Conservation (phyloP, 345 rosid species). For the Euphorbia lathyris region DNA sequence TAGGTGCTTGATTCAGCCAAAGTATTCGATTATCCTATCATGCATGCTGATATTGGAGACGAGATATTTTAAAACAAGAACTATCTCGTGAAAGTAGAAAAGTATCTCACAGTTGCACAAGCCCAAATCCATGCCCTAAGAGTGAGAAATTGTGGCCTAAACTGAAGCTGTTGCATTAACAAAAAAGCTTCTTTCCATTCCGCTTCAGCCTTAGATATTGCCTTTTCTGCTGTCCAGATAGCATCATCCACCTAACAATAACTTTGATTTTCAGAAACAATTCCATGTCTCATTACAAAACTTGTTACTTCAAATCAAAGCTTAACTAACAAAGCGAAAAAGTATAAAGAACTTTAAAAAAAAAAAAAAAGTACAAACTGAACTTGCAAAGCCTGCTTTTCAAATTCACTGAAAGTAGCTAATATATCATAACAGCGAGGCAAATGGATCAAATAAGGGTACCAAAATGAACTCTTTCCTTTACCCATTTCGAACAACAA, state of each 20-base stretch:
- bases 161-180: conserved; percentile 54
- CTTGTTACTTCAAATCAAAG: neutral
- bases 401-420: conserved; percentile 65
- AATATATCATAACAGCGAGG: conserved; percentile 66
- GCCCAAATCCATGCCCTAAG: conserved; percentile 92
- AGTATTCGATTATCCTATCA: neutral
- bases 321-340: conserved; percentile 16
- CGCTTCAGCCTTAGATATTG: conserved; percentile 44
- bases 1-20: neutral
- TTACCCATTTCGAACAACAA: conserved; percentile 71
- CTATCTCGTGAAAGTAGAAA: conserved; percentile 1
- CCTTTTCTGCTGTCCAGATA: conserved; percentile 73
- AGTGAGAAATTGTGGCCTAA: conserved; percentile 52
- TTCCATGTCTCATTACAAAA: neutral
- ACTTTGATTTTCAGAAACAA: neutral
- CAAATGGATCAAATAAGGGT: conserved; percentile 59
- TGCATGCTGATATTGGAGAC: neutral
- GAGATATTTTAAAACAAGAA: neutral
- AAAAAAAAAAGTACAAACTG: conserved; percentile 18
- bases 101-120: conserved; percentile 60
- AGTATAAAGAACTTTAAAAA: conserved; percentile 15
- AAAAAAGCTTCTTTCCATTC: conserved; percentile 64
- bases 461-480: conserved; percentile 63
- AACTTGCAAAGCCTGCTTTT: conserved; percentile 78
- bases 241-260: conserved; percentile 78